Base-by-base conservation (phyloP, 768 basidiomycete species). In the Russula sp. region DNA sequence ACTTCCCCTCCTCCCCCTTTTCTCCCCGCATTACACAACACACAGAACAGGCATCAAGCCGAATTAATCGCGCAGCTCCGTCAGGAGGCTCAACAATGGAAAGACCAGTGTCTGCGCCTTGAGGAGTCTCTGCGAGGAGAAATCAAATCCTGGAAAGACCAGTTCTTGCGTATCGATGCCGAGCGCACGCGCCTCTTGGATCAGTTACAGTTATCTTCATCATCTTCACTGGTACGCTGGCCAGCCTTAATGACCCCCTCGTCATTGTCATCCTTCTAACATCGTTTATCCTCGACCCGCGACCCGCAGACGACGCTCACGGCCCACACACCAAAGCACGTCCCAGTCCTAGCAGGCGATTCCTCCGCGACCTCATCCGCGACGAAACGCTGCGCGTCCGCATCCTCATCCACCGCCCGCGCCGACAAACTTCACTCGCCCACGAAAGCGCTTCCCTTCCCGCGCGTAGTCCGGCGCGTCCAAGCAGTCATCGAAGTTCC, bases 81-180 rank as follows among this genome's bases (percentile, higher is more conserved):
- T 28, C 80, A 86, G 55, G 88, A 92, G 71, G 77, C 83, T 0
- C 76, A 74, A 0, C 87, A 90, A 59, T 89, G 88, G 87, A 89
- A 89, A 73, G 83, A 86, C 56, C 89, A 90, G 69, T 78, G 79
- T 55, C 70, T 76, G 24, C 78, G 80, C 32, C 72, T 79, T 32
- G 79, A 81, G 57, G 81, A 82, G 59, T 74, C 78, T 1, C 78
- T 79, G 11, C 75, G 78, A 53, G 75, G 75, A 34, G 79, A 81
- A 64, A 82, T 88, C 0, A 78, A 79, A 59, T 87, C 87, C 69
- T 91, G 89, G 89, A 90, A 90, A 72, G 88, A 89, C 24, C 88
- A 89, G 69, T 90, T 89, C 72, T 76, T 86, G 42, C 83, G 88
- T 18, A 86, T 89, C 51, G 88, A 91, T 65, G 79, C 85, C 61